Percentiles rank a stretch among this genome's conserved stretches.
Conservation (phyloP, 2,329 filamentous ascomycete genomes). For the Curvularia sp. region DNA sequence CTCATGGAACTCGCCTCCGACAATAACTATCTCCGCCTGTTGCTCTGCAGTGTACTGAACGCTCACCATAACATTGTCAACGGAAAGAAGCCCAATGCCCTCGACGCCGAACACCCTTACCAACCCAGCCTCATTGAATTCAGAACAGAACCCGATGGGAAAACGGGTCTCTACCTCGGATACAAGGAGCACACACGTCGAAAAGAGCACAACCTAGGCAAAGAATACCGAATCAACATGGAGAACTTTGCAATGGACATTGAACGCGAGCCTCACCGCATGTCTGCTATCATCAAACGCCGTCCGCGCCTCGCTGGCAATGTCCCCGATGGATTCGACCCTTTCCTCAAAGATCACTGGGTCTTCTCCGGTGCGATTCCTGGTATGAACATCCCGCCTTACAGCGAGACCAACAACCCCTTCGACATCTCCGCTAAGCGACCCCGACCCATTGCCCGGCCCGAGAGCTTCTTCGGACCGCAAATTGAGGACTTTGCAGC, state of each 20-base stretch:
- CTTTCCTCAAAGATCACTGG: slow-evolving; percentile 2
- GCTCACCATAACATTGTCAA: neutral
- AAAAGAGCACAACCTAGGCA: neutral
- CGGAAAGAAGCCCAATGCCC: slow-evolving; percentile 2
- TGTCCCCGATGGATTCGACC: slow-evolving; percentile 1
- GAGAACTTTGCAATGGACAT: neutral
- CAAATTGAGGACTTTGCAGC: slow-evolving; percentile 12
- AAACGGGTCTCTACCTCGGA: slow-evolving; percentile 2
- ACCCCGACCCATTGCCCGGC: neutral
- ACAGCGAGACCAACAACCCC: neutral
- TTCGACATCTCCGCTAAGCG: slow-evolving; percentile 2
- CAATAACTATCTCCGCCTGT: slow-evolving; percentile 3
- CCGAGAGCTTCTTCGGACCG: neutral
- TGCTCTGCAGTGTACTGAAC: slow-evolving; percentile 4
- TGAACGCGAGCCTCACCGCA: neutral
- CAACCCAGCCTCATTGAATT: neutral
- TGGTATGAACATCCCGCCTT: slow-evolving; percentile 1
- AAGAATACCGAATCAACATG: neutral
- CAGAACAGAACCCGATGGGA: neutral
- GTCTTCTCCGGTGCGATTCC: neutral
- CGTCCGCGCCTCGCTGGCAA: neutral
- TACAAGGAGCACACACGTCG: neutral
- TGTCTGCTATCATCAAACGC: neutral
- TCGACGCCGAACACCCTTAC: slow-evolving; percentile 5
- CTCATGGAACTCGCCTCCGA: neutral